These are phyloP conservation scores for Bidens hawaiensis DNA, from an alignment of 140 eudicot genomes.

Conservation along the genomic window DNA sequence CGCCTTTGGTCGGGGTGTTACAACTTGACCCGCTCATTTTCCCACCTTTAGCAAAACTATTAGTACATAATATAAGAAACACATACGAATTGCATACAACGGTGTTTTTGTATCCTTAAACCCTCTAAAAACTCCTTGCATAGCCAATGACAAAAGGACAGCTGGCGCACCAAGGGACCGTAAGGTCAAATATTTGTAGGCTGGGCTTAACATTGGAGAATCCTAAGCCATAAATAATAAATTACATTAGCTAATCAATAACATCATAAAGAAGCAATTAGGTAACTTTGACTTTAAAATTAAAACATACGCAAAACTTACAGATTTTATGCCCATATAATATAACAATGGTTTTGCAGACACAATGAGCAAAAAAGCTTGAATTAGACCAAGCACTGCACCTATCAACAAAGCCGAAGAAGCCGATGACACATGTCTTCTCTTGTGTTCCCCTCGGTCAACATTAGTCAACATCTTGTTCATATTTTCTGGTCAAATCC, in stretches of 20 bases:
- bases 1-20: too few relatives aligned
- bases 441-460: constrained; percentile 12
- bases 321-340: constrained; percentile 57
- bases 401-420: constrained; percentile 64
- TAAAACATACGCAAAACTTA: constrained; percentile 16
- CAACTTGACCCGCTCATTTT: not conserved
- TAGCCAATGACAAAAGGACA: constrained; percentile 37
- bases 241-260: not conserved
- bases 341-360: constrained; percentile 46
- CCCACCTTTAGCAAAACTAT: not conserved
- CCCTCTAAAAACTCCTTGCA: constrained; percentile 44
- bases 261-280: not conserved
- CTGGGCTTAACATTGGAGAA: constrained; percentile 26
- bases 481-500: constrained; percentile 1
- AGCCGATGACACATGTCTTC: constrained; percentile 56
- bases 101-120: constrained; percentile 43
- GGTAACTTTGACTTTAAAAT: not conserved
- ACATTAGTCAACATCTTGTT: not conserved
- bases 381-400: constrained; percentile 50
- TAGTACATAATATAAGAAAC: not conserved
- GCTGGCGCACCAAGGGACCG: constrained; percentile 48
- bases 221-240: constrained; percentile 2
- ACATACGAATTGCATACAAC: constrained; percentile 34
- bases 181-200: constrained; percentile 21
- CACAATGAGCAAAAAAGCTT: constrained; percentile 48